Percentiles rank a stretch among this genome's conserved stretches.
phyloP scores from a whole-genome alignment of 768 basidiomycete species.

The Amanita brunnescens region DNA sequence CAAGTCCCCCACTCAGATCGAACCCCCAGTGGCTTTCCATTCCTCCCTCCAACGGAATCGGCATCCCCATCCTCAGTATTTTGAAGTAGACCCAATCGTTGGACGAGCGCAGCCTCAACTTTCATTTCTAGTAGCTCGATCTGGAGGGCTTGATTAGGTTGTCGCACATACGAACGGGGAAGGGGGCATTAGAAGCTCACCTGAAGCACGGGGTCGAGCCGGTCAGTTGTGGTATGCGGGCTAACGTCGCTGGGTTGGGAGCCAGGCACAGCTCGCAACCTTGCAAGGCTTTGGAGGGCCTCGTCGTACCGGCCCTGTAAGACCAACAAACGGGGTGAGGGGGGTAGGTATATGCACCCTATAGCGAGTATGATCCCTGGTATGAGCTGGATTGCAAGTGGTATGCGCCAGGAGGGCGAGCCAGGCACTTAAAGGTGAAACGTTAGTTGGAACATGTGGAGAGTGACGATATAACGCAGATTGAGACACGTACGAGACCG shows the following conservation, averaged over 20 bases:
- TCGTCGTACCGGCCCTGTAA: slow-evolving; percentile 47
- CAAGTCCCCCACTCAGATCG: slow-evolving; percentile 36
- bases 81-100: slow-evolving; percentile 13
- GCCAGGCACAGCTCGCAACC: slow-evolving; percentile 35
- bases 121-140: slow-evolving; percentile 73
- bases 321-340: slow-evolving; percentile 54
- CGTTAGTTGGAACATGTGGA: not conserved
- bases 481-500: slow-evolving; percentile 39
- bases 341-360: slow-evolving; percentile 52
- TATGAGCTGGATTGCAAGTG: slow-evolving; percentile 60
- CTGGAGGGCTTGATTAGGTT: slow-evolving; percentile 20
- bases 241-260: slow-evolving; percentile 30
- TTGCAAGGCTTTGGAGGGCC: slow-evolving; percentile 48
- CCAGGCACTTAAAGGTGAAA: slow-evolving; percentile 39
- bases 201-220: slow-evolving; percentile 3
- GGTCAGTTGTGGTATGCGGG: slow-evolving; percentile 35
- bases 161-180: not conserved
- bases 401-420: slow-evolving; percentile 69
- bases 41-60: slow-evolving; percentile 13
- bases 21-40: slow-evolving; percentile 14
- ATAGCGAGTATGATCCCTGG: slow-evolving; percentile 60
- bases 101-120: slow-evolving; percentile 50
- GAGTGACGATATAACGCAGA: not conserved
- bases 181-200: not conserved
- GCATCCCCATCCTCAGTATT: not conserved